phyloP scores from a whole-genome alignment of 257 asterid species.

The Solanum sejunctum region DNA sequence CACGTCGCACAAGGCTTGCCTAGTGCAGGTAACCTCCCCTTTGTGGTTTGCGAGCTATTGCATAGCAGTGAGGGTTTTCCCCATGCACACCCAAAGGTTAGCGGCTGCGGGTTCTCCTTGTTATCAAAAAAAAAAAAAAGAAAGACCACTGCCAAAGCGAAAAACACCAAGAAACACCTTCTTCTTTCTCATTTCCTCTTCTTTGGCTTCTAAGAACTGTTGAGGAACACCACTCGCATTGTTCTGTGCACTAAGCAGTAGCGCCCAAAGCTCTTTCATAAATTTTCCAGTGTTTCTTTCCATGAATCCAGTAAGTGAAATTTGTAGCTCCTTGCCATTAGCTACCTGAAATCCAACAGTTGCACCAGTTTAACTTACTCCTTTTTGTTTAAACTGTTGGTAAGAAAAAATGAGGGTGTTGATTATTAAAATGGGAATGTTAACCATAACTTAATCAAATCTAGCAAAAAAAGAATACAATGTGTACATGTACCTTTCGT shows the following conservation, averaged over 20 bases:
- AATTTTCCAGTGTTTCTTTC: conserved; percentile 97
- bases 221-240: conserved; percentile 94
- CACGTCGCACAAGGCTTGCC: no score
- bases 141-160: background rate
- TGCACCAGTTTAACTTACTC: background rate
- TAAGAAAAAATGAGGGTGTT: background rate
- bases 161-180: conserved; percentile 30
- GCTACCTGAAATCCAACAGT: conserved; percentile 50
- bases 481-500: conserved; percentile 51
- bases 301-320: conserved; percentile 93
- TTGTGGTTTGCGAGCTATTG: no score
- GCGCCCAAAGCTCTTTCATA: conserved; percentile 92
- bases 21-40: no score
- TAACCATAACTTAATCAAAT: background rate
- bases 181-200: conserved; percentile 80
- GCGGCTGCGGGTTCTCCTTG: no score
- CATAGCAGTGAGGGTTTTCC: no score
- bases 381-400: background rate
- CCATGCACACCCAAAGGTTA: no score
- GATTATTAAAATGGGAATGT: background rate
- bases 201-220: conserved; percentile 93
- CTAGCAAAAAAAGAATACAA: background rate
- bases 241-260: conserved; percentile 87
- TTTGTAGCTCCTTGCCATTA: conserved; percentile 88
- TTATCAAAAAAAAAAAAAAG: no score